These are phyloP conservation scores for Lactarius evosmus DNA, from an alignment of 768 basidiomycete genomes.

Conservation along the genomic window DNA sequence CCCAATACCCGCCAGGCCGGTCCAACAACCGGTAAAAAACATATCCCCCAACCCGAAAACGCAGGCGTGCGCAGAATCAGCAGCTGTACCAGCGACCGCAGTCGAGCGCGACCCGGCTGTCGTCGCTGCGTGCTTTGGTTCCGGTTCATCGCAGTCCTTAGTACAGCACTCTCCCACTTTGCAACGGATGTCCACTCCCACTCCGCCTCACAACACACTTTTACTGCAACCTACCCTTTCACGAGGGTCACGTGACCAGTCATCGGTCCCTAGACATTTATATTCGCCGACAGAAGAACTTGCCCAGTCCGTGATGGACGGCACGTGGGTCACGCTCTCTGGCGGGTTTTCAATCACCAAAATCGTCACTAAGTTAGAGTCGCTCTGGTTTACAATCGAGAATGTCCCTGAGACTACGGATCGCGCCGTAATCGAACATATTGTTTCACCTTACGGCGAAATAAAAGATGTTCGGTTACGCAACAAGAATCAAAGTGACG, in stretches of 20 bases:
- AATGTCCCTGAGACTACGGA: conserved; percentile 45
- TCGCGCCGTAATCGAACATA: conserved; percentile 35
- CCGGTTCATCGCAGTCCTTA: background rate
- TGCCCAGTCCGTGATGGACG: conserved; percentile 45
- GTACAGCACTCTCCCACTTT: background rate
- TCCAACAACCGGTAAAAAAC: background rate
- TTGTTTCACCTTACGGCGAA: conserved; percentile 48
- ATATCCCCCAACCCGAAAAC: background rate
- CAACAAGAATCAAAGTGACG: conserved; percentile 1
- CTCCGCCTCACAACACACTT: background rate
- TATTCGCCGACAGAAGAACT: conserved; percentile 17
- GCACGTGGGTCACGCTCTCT: conserved; percentile 54
- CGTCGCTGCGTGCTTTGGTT: background rate
- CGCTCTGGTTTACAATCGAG: conserved; percentile 53
- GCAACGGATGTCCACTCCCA: background rate
- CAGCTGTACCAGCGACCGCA: background rate
- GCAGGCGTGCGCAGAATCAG: background rate
- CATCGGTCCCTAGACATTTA: background rate
- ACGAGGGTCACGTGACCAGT: background rate
- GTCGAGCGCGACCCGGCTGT: conserved; percentile 5
- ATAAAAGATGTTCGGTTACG: conserved; percentile 39
- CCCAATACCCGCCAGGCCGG: background rate
- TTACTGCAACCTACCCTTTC: background rate
- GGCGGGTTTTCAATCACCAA: conserved; percentile 59
- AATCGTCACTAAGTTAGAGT: conserved; percentile 66